Evolutionary conservation across 2,329 filamentous ascomycete species (phyloP).

Genomic region (Orbilia ellipsospora): DNA sequence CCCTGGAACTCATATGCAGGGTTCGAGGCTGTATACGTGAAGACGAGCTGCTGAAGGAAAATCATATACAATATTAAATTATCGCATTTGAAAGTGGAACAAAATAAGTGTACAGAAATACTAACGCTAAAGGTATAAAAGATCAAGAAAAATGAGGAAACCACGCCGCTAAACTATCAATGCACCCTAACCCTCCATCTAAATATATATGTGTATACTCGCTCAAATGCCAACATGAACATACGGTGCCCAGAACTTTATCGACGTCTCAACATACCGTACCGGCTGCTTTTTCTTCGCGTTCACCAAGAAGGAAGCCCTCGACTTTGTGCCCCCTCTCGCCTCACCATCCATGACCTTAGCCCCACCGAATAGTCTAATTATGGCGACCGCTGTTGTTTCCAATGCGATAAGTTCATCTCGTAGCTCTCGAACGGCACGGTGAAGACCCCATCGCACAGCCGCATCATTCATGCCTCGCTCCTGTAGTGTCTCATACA

Average conservation of each 20-base stretch:
- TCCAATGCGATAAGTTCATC: background rate
- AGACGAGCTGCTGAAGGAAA: too few relatives aligned
- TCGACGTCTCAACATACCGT: background rate
- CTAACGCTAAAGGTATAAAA: too few relatives aligned
- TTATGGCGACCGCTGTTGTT: too few relatives aligned
- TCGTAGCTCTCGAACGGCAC: slow-evolving; percentile 3
- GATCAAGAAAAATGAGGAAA: too few relatives aligned
- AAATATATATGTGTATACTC: background rate
- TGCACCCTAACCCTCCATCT: too few relatives aligned
- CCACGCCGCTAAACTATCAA: too few relatives aligned
- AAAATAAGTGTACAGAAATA: too few relatives aligned
- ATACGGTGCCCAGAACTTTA: background rate
- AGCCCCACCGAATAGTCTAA: too few relatives aligned
- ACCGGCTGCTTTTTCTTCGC: background rate
- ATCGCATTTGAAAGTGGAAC: too few relatives aligned
- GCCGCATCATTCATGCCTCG: slow-evolving; percentile 15
- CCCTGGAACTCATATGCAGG: too few relatives aligned
- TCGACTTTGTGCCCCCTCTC: background rate
- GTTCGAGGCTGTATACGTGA: too few relatives aligned
- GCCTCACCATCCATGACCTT: background rate
- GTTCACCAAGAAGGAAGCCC: background rate
- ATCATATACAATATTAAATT: too few relatives aligned
- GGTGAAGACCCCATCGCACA: slow-evolving; percentile 5
- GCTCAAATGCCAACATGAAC: background rate
- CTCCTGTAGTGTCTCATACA: slow-evolving; percentile 57